Evolutionary conservation across 2,329 filamentous ascomycete species (phyloP).

Genomic region (Aspergillus tamarii): DNA sequence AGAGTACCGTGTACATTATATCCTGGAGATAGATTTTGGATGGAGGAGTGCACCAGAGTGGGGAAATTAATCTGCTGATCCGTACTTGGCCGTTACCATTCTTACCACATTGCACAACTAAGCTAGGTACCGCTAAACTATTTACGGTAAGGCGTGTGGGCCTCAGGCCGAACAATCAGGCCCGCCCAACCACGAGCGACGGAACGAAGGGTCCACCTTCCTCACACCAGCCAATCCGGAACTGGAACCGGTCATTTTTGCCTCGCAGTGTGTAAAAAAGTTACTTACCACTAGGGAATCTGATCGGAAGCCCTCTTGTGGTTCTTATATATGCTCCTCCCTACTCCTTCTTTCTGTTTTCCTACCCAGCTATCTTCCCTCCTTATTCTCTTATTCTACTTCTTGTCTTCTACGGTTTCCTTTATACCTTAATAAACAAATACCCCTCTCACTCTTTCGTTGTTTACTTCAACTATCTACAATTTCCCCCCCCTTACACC

Average conservation of each 20-base stretch:
- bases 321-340: constrained; percentile 18
- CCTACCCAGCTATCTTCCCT: constrained; percentile 9
- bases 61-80: constrained; percentile 25
- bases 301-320: constrained; percentile 11
- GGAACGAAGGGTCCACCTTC: background rate
- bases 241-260: constrained; percentile 7
- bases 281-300: constrained; percentile 12
- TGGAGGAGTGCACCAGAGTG: constrained; percentile 18
- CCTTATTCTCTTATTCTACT: constrained; percentile 11
- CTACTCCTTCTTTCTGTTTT: constrained; percentile 17
- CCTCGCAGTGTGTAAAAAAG: constrained; percentile 7
- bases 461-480: constrained; percentile 13
- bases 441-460: constrained; percentile 8
- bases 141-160: background rate
- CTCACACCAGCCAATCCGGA: background rate
- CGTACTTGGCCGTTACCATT: constrained; percentile 10
- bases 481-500: constrained; percentile 19
- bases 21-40: constrained; percentile 24
- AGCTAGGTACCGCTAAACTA: constrained; percentile 3
- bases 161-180: constrained; percentile 11
- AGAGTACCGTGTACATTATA: constrained; percentile 30
- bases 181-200: background rate
- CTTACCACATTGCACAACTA: constrained; percentile 10
- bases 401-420: constrained; percentile 11
- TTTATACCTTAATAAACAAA: constrained; percentile 7